Evolutionary conservation across 148 eudicot species (phyloP), one percentile per base, ranked within the genome.

Genomic region (Euryodendron excelsum): DNA sequence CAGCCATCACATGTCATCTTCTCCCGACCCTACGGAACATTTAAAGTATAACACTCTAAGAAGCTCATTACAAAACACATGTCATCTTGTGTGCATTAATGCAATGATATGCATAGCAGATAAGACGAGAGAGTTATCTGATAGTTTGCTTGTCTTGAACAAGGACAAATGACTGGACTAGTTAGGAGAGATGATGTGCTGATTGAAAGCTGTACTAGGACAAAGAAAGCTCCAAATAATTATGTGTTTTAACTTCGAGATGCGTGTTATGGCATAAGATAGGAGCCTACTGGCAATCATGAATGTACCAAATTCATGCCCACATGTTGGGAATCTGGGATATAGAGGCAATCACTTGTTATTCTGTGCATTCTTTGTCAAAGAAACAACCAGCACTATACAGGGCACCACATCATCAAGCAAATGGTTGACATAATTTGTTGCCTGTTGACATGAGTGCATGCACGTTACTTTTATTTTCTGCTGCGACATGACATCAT

Each of bases 201-300:
- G 69, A 65, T 18, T 65, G 45, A 65, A 65, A n/a, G 69, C 34
- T 65, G 44, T 36, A n/a, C n/a, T 33, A 34, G 45, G 69, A 65
- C 69, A 33, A 64, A 65, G 41, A n/a, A 63, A 34, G 45, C 4
- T 23, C 21, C 69, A 63, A 33, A 31, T 63, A 39, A 64, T 23
- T 30, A n/a, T n/a, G n/a, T n/a, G n/a, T n/a, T n/a, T n/a, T 20
- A 18, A 39, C 34, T 33, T 64, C 33, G 41, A 18, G 41, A 33
- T 65, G 41, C 33, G 18, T 13, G 15, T 45, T 12, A 70, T 70
- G 27, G 33, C 39, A 8, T 45, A 64, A 70, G 4, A 50, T 27
- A 25, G 31, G 61, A 44, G 55, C 34, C 12, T 20, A 17, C 44
- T 65, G 45, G 45, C 25, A 20, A 36, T 31, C 41, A 13, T 31